Percentiles rank a stretch among this genome's conserved stretches.
Evolutionary conservation across 2,329 filamentous ascomycete species (phyloP).

Genomic region (Colletotrichum magnum): DNA sequence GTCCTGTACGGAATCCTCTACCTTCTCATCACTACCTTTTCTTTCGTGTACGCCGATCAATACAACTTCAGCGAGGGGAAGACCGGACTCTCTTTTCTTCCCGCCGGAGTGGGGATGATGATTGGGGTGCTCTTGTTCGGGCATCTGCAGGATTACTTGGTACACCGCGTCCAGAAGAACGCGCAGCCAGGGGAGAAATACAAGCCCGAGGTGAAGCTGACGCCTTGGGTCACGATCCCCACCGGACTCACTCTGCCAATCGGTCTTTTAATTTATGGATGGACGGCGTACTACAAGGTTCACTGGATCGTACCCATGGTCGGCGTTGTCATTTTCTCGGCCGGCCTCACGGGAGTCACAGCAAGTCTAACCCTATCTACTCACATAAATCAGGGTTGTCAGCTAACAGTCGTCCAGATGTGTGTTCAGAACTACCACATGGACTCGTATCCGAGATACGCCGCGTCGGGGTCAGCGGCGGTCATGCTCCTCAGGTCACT

Average conservation of each 20-base stretch:
- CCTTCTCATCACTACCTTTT: constrained; percentile 66
- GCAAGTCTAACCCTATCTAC: constrained; percentile 43
- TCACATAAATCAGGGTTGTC: neutral
- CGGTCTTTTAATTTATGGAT: constrained; percentile 45
- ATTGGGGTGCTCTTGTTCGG: neutral
- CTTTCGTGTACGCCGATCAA: constrained; percentile 60
- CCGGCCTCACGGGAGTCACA: constrained; percentile 54
- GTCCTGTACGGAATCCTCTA: constrained; percentile 66
- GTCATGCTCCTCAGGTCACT: constrained; percentile 49
- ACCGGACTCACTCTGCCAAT: constrained; percentile 59
- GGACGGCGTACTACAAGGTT: constrained; percentile 60
- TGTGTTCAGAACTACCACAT: constrained; percentile 70
- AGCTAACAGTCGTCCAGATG: constrained; percentile 48
- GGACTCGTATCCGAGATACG: constrained; percentile 58
- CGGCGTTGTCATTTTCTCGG: constrained; percentile 52
- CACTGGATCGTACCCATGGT: constrained; percentile 73
- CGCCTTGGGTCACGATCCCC: constrained; percentile 28
- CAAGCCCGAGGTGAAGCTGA: neutral
- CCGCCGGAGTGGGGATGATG: neutral
- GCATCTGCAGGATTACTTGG: constrained; percentile 53
- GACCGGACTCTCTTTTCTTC: neutral
- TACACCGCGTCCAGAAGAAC: constrained; percentile 43
- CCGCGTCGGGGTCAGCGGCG: constrained; percentile 51
- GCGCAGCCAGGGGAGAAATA: neutral
- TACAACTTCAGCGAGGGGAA: constrained; percentile 59